Base-by-base conservation (phyloP, 371 early-diverging fungal genomes). In the Rhizopus delemar region DNA sequence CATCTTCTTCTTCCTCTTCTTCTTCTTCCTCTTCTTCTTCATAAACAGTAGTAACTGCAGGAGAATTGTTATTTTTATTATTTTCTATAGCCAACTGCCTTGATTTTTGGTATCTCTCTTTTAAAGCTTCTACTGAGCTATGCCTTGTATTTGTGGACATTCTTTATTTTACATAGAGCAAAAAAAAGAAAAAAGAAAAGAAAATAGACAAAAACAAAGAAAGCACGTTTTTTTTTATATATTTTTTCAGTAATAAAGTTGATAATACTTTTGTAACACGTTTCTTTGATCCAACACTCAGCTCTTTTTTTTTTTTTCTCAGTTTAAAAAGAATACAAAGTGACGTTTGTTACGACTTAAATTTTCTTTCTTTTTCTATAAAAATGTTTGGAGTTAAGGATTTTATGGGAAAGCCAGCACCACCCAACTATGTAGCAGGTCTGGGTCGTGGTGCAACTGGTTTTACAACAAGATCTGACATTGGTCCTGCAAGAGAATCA, bases 391-490 rank as follows among this genome's bases (percentile, higher is more conserved):
- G 82, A 22, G 88, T 88, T 2, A 92, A 92, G 73, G 92, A 93
- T 66, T 93, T 93, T 65, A 69, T 92, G 62, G 92, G 92, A 29
- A 91, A 92, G 62, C 83, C 91, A 34, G 93, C 92, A 5, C 93
- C 92, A 11, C 87, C 91, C 8, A 93, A 93, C 63, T 98, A 98
- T 68, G 93, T 98, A 57, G 97, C 97, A 22, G 98, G 98, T 66
- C 77, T 97, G 8, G 97, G 97, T 32, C 86, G 98, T 75, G 98
- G 92, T 63, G 97, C 98, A 0, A 92, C 94, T 7, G 97, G 97
- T 5, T 98, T 98, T 68, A 97, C 97, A 4, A 98, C 97, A n/a
- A 90, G 96, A 32, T 94, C 97, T 4, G 97, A 97, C 80, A 94
- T 98, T 61, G 98, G 97, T 59, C 96, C 97, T 33, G 98, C 96